Evolutionary conservation across 495 filamentous ascomycete species (phyloP), one percentile per base, ranked within the genome.

Genomic region (Neurospora sp.): DNA sequence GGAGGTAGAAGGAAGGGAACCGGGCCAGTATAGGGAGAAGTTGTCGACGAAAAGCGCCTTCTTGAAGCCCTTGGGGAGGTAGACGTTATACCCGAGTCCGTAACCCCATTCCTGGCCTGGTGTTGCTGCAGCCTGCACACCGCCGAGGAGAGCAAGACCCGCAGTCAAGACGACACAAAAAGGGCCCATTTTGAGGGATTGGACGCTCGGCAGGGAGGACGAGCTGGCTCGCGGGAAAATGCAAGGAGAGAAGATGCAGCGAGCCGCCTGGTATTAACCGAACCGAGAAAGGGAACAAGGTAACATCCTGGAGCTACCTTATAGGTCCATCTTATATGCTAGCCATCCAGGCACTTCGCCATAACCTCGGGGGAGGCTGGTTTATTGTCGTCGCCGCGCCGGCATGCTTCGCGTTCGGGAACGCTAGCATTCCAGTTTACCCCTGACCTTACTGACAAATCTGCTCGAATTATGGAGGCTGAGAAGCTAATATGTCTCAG

Each of bases 31-130:
- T 8, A 61, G 68, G 20, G 73, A 70, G 20, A 76, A 76, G 71
- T 76, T 74, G n/a, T 76, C 75, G 7, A 71, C 70, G 37, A 76
- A 76, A 12, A 76, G 17, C 1, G 40, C 65, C 12, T 35, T 69
- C 3, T 71, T 73, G 44, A 73, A 76, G 27, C 71, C 71, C 7
- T 59, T 7, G 8, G 75, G 75, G 31, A 75, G 53, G 53, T 31
- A 31, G 22, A 61, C 53, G 53, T 31, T 31, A 31, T 16, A 61
- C 53, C 53, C 27, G 5, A 12, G 1, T 6, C 53, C 53, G 27
- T 8, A 16, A 31, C 53, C 53, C 53, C 53, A 61, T 61, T 61
- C 53, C 14, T 27, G 53, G 22, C 8, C 53, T 7, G 53, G 22
- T 17, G 22, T 61, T 61, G 27, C 53, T 61, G 53, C 53, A 16